Percentiles rank a stretch among this genome's conserved stretches.
Evolutionary conservation across 2,329 filamentous ascomycete genomes (phyloP).

Genomic region (Stemphylium vesicarium): DNA sequence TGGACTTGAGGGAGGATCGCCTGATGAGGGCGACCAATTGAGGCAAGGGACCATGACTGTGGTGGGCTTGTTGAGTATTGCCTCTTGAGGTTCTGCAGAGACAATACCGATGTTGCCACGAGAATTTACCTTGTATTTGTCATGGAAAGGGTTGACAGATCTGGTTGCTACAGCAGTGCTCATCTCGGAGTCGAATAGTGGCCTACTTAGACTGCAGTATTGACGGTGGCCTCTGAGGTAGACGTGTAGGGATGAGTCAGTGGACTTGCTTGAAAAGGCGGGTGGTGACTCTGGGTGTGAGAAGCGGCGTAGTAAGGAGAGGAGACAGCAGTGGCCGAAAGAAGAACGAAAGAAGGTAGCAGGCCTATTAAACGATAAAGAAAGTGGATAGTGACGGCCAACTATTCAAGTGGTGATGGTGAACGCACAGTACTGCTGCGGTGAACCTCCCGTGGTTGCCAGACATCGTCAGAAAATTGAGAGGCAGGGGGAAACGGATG

Average conservation of each 20-base stretch:
- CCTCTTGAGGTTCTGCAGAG: not conserved
- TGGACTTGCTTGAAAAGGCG: not conserved
- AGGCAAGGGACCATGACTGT: constrained; percentile 16
- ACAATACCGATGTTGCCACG: not conserved
- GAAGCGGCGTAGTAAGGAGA: not conserved
- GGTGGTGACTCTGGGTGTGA: not conserved
- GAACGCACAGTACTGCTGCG: not conserved
- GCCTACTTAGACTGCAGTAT: no score
- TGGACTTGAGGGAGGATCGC: not conserved
- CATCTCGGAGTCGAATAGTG: not conserved
- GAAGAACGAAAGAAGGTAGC: not conserved
- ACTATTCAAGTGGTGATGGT: constrained; percentile 11
- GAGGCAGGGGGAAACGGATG: not conserved
- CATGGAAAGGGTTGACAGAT: constrained; percentile 17
- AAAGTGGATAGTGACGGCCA: not conserved
- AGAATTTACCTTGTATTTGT: not conserved
- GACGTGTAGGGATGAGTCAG: not conserved
- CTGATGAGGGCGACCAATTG: not conserved
- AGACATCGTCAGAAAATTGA: not conserved
- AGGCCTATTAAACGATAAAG: not conserved
- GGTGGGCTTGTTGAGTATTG: not conserved
- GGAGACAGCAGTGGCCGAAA: not conserved
- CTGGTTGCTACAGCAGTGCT: not conserved
- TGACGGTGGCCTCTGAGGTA: not conserved
- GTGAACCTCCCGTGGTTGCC: not conserved